Evolutionary conservation across 139 green algal genomes (phyloP).

Genomic region (Eudorina sp.): DNA sequence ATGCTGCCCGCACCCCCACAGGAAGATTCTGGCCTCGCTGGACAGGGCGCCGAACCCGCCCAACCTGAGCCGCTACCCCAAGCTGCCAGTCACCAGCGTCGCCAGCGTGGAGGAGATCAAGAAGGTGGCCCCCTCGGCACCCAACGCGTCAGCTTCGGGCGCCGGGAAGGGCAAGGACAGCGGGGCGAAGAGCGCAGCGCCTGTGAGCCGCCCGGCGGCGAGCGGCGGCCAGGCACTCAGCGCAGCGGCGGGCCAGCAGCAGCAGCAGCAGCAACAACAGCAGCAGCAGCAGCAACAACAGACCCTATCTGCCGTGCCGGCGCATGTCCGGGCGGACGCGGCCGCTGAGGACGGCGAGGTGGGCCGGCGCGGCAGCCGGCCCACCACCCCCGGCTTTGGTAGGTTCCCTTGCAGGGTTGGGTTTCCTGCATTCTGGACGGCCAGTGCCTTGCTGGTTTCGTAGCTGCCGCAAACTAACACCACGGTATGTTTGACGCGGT

Average conservation of each 20-base stretch:
- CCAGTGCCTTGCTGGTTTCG: too few relatives aligned
- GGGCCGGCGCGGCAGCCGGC: constrained; percentile 20
- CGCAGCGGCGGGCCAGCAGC: neutral
- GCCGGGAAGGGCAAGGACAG: neutral
- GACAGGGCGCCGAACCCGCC: constrained; percentile 36
- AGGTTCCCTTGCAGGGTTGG: too few relatives aligned
- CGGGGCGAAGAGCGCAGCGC: neutral
- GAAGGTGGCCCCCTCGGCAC: neutral
- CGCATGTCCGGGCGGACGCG: constrained; percentile 10
- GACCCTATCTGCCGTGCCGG: neutral
- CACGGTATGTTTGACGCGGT: too few relatives aligned
- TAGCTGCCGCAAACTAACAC: too few relatives aligned
- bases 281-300: constrained; percentile 6
- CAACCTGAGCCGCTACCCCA: constrained; percentile 43
- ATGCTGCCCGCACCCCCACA: too few relatives aligned
- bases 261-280: neutral
- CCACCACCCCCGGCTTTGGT: neutral
- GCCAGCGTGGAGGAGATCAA: constrained; percentile 40
- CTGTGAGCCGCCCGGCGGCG: neutral
- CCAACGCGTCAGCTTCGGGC: neutral
- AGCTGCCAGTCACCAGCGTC: constrained; percentile 9
- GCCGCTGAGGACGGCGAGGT: constrained; percentile 31
- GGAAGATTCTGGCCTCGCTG: constrained; percentile 29
- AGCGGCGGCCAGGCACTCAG: neutral
- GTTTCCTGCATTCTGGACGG: too few relatives aligned